phyloP scores from a whole-genome alignment of 305 asterid species.

The Fraxinus dipetala region DNA sequence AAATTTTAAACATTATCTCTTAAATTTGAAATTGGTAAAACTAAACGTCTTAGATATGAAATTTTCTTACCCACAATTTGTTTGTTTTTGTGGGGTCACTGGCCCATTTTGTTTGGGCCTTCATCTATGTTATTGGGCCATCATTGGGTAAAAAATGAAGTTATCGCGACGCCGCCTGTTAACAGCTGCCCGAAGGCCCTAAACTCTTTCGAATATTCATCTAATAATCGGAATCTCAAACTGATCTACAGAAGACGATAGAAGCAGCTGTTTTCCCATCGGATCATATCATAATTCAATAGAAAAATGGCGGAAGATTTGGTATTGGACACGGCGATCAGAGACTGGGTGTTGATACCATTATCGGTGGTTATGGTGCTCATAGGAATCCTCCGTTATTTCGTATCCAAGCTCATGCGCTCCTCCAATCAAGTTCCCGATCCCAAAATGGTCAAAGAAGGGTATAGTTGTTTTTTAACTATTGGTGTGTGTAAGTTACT shows the following conservation, averaged over 20 bases:
- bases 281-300: background rate
- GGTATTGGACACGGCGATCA: slow-evolving; percentile 89
- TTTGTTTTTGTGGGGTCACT: background rate
- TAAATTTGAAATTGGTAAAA: too few relatives aligned
- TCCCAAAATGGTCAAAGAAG: slow-evolving; percentile 83
- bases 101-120: background rate
- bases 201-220: background rate
- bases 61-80: too few relatives aligned
- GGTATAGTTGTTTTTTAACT: slow-evolving; percentile 32
- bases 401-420: slow-evolving; percentile 90
- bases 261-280: background rate
- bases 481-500: background rate
- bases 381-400: slow-evolving; percentile 84
- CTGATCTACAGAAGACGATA: background rate
- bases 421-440: slow-evolving; percentile 85
- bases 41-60: too few relatives aligned
- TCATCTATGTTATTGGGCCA: background rate
- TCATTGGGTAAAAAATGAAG: background rate
- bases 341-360: slow-evolving; percentile 91
- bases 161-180: background rate
- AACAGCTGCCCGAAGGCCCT: background rate
- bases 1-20: too few relatives aligned
- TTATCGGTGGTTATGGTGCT: slow-evolving; percentile 87
- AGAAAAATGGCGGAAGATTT: slow-evolving; percentile 84
- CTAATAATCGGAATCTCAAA: background rate